Base-by-base conservation (phyloP, 768 basidiomycete species). In the Sarcomyxa edulis region DNA sequence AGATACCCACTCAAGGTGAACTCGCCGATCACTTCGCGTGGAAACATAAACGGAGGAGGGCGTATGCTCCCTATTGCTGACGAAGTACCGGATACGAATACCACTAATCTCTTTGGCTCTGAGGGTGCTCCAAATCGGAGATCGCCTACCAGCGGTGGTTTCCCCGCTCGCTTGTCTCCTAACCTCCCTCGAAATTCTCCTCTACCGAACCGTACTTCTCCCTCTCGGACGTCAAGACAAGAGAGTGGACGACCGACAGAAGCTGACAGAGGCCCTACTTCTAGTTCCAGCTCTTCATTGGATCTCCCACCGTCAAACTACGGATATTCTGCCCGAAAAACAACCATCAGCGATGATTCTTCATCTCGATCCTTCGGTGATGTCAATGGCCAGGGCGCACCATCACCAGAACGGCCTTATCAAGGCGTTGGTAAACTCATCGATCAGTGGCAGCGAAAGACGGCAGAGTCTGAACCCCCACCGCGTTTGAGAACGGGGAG, bases 401-500 rank as follows among this genome's bases (percentile, higher is more conserved):
- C 84, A 5, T 82, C 84, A 7, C 84, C 85, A 6, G 88, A 92
- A 52, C 70, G 72, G 39, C 82, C 84, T 22, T 92, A 81, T 56
- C 81, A 78, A 52, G 89, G 89, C 25, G 89, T 92, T 30, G 82
- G 86, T 20, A 85, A 73, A 60, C 67, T 92, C 24, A 91, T 92
- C 47, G 85, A 88, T 53, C 78, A 90, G 53, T 92, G 89, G 89
- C 86, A 92, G 58, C 78, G 76, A 42, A 90, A 84, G 61, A 77
- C 81, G 24, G 79, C 73, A 12, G 83, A 81, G 47, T 61, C 62
- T 14, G 78, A 76, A 25, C 52, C 60, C 33, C 44, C 64, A 18
- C n/a, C n/a, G n/a, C n/a, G 28, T 19, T 23, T 28, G 28, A 25
- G 38, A 39, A 53, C 65, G 71, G 31, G 56, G 55, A 28, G n/a